phyloP scores from a whole-genome alignment of 306 rosid species.

The Cyamopsis tetragonoloba region DNA sequence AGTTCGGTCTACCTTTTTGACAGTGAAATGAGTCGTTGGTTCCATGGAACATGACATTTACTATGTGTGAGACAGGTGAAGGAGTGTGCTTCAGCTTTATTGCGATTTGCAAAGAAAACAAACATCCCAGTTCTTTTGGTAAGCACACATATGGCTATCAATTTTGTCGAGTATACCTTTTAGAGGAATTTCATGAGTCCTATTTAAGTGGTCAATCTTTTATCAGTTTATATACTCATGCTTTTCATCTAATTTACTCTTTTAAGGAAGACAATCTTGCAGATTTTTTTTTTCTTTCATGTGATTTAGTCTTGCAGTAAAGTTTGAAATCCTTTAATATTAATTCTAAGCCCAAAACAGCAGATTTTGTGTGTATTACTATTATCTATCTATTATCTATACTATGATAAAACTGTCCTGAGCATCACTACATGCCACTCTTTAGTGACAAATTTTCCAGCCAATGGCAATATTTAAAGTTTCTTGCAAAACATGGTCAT shows the following conservation, averaged over 20 bases:
- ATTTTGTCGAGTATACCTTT: neutral
- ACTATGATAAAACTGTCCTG: no score
- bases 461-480: no score
- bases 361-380: neutral
- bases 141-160: conserved; percentile 17
- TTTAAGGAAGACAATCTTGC: neutral
- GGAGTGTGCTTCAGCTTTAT: conserved; percentile 84
- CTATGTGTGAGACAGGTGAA: conserved; percentile 57
- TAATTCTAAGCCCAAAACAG: neutral
- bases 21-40: conserved; percentile 5
- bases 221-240: neutral
- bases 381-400: no score
- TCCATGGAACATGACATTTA: conserved; percentile 19
- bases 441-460: no score
- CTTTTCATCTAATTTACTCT: neutral
- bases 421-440: no score
- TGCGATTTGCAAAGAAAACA: conserved; percentile 81
- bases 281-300: neutral
- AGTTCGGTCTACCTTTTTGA: neutral
- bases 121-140: conserved; percentile 80
- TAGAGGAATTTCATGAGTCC: neutral
- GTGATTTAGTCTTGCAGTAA: neutral
- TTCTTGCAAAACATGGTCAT: no score
- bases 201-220: neutral
- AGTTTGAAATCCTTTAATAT: neutral